Evolutionary conservation across 805 yeast species (phyloP).

Genomic region (Tanozyma kutaoensis): DNA sequence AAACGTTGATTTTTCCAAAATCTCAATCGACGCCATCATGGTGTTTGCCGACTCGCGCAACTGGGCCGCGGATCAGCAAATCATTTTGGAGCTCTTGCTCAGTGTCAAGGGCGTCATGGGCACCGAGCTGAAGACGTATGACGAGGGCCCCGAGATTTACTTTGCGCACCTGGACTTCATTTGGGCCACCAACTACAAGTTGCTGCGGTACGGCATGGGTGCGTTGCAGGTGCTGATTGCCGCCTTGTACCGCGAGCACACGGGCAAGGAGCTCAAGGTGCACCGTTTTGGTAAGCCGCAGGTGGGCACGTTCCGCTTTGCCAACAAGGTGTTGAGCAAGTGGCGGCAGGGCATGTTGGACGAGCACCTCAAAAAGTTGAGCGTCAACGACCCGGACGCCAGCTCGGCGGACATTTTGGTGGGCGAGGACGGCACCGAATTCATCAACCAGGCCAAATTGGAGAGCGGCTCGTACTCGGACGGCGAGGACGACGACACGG

Average conservation of each 20-base stretch:
- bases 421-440: slow-evolving; percentile 30
- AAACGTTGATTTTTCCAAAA: slow-evolving; percentile 53
- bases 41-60: slow-evolving; percentile 88
- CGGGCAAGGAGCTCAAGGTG: slow-evolving; percentile 69
- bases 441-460: slow-evolving; percentile 27
- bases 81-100: slow-evolving; percentile 67
- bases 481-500: slow-evolving; percentile 20
- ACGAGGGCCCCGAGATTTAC: slow-evolving; percentile 71
- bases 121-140: slow-evolving; percentile 53
- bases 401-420: slow-evolving; percentile 27
- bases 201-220: slow-evolving; percentile 88
- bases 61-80: slow-evolving; percentile 91
- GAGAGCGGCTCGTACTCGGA: slow-evolving; percentile 19
- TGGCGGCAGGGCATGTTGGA: slow-evolving; percentile 76
- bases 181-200: slow-evolving; percentile 81
- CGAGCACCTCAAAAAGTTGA: slow-evolving; percentile 50
- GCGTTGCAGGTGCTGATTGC: slow-evolving; percentile 83
- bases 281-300: slow-evolving; percentile 87
- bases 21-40: slow-evolving; percentile 64
- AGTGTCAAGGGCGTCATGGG: slow-evolving; percentile 78
- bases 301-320: slow-evolving; percentile 72
- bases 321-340: slow-evolving; percentile 57
- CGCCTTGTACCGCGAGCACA: slow-evolving; percentile 71
- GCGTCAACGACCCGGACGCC: slow-evolving; percentile 29
- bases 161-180: slow-evolving; percentile 89